Percentiles rank a stretch among this genome's conserved stretches.
Evolutionary conservation across 1,284 basidiomycete genomes (phyloP).

Genomic region (Omphalotus olearius): DNA sequence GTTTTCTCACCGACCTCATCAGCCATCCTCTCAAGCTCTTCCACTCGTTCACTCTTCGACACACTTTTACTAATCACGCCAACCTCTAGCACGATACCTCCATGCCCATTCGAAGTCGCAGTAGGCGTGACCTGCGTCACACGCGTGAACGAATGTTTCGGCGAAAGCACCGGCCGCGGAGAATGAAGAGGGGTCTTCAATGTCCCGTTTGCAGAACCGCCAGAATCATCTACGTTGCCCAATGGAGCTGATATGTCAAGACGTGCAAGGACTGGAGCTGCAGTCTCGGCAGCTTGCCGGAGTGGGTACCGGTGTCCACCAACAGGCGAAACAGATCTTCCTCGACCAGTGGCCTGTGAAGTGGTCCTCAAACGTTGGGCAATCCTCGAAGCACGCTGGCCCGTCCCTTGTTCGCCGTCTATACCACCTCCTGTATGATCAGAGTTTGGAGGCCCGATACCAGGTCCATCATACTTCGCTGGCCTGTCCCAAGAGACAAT

Average conservation of each 20-base stretch:
- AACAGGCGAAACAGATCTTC: conserved; percentile 57
- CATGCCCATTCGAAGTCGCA: not conserved
- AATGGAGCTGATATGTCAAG: not conserved
- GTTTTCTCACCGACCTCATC: conserved; percentile 42
- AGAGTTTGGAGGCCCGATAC: not conserved
- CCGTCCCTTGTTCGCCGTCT: conserved; percentile 53
- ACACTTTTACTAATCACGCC: conserved; percentile 1
- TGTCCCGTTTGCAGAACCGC: not conserved
- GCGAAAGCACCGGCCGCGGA: conserved; percentile 57
- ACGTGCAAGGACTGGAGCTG: not conserved
- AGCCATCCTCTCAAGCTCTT: conserved; percentile 64
- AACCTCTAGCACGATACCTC: not conserved
- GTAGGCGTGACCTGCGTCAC: conserved; percentile 1
- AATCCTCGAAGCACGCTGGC: conserved; percentile 52
- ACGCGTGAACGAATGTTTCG: conserved; percentile 33
- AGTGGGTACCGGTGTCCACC: conserved; percentile 16
- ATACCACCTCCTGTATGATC: conserved; percentile 15
- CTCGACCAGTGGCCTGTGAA: conserved; percentile 31
- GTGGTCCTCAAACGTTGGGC: conserved; percentile 54
- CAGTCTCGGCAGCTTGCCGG: not conserved
- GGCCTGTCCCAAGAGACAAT: not conserved
- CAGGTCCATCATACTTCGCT: not conserved
- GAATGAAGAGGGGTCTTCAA: conserved; percentile 39
- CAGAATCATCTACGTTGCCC: not conserved
- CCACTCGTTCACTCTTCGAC: conserved; percentile 55